Conservation (phyloP, 129 eudicot species). For the Tanacetum coccineum region DNA sequence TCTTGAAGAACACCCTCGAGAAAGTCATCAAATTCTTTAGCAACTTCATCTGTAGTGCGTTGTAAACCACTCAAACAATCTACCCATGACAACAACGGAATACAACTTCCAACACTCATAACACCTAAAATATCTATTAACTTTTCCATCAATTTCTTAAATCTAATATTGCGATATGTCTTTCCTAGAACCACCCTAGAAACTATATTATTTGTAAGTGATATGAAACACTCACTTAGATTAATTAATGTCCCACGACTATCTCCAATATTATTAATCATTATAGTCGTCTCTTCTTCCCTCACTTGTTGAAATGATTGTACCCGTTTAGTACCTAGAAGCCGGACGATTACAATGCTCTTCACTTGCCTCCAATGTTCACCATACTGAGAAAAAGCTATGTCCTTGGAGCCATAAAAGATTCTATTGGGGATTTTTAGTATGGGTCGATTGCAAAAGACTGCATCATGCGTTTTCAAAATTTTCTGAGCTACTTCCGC, state of each 20-base stretch:
- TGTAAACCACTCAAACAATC: slow-evolving; percentile 27
- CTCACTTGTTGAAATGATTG: slow-evolving; percentile 25
- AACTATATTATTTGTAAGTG: slow-evolving; percentile 13
- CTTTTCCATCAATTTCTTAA: not conserved
- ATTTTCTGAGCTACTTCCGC: slow-evolving; percentile 25
- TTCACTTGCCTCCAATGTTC: slow-evolving; percentile 39
- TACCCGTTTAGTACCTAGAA: slow-evolving; percentile 25
- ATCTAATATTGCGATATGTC: slow-evolving; percentile 2
- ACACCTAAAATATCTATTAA: not conserved
- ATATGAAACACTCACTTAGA: not conserved
- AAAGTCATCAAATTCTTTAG: slow-evolving; percentile 27
- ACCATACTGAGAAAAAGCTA: slow-evolving; percentile 25
- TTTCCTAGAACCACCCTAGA: slow-evolving; percentile 28
- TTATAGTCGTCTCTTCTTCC: slow-evolving; percentile 21
- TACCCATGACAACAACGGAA: slow-evolving; percentile 36
- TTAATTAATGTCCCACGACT: slow-evolving; percentile 11
- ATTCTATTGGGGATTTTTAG: not conserved
- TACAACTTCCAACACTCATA: slow-evolving; percentile 22
- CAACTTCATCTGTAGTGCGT: not conserved
- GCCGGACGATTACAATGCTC: slow-evolving; percentile 17
- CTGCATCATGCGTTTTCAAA: slow-evolving; percentile 32
- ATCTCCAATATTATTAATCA: slow-evolving; percentile 20
- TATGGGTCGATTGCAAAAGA: slow-evolving; percentile 15
- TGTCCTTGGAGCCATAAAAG: slow-evolving; percentile 23
- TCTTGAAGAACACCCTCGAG: slow-evolving; percentile 28